Percentiles rank a stretch among this genome's conserved stretches.
Conservation (phyloP, 2,329 filamentous ascomycete genomes). For the Ascocoryne sarcoides region DNA sequence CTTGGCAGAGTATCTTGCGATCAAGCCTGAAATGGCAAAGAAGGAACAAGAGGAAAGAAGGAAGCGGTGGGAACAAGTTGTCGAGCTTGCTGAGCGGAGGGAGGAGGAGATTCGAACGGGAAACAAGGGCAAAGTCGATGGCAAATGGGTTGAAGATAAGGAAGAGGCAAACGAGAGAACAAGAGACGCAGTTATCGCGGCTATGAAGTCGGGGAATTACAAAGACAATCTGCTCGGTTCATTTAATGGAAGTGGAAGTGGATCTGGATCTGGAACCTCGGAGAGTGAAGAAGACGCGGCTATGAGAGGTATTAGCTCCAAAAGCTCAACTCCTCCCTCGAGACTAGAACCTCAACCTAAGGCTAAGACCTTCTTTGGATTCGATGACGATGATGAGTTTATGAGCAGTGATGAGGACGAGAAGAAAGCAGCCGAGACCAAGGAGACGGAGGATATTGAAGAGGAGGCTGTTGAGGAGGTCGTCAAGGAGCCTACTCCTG, state of each 20-base stretch:
- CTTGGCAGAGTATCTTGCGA: conserved; percentile 85
- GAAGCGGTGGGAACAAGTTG: conserved; percentile 79
- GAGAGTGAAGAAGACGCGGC: conserved; percentile 26
- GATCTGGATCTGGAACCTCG: conserved; percentile 28
- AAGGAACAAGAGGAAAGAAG: conserved; percentile 82
- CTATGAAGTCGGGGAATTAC: conserved; percentile 56
- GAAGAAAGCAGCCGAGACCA: conserved; percentile 16
- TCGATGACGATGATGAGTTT: conserved; percentile 71
- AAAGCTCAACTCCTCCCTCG: conserved; percentile 40
- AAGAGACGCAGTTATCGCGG: conserved; percentile 62
- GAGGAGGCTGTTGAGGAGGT: conserved; percentile 20
- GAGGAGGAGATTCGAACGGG: conserved; percentile 77
- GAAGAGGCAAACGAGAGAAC: conserved; percentile 83
- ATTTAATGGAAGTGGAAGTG: conserved; percentile 32
- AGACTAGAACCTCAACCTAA: conserved; percentile 30
- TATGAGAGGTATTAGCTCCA: conserved; percentile 23
- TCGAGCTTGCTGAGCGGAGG: conserved; percentile 72
- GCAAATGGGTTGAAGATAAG: conserved; percentile 91
- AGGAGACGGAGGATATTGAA: conserved; percentile 9
- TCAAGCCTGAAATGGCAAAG: conserved; percentile 95
- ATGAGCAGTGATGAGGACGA: conserved; percentile 58
- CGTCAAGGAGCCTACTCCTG: conserved; percentile 4
- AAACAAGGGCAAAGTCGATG: conserved; percentile 63
- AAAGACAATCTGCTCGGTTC: conserved; percentile 48
- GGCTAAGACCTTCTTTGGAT: conserved; percentile 56